Evolutionary conservation across 805 yeast species (phyloP).

Genomic region (Nakazawaea sp.): DNA sequence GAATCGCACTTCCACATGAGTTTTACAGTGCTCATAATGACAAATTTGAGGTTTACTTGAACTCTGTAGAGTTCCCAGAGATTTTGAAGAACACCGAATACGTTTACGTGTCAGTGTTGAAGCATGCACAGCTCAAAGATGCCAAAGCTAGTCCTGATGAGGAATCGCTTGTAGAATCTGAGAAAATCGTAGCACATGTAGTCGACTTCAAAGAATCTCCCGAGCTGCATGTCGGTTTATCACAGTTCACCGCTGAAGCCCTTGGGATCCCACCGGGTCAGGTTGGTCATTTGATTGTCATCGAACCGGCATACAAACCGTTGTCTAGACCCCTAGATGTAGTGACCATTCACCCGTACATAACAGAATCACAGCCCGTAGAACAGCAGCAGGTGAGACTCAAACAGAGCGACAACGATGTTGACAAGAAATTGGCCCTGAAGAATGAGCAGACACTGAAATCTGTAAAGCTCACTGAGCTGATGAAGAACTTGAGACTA

Average conservation of each 20-base stretch:
- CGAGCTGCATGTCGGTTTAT: conserved; percentile 40
- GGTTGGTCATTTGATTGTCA: conserved; percentile 46
- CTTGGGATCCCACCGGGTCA: conserved; percentile 38
- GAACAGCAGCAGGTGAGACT: not conserved
- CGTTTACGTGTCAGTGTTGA: conserved; percentile 44
- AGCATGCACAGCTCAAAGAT: too few relatives aligned
- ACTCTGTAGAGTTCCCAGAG: conserved; percentile 30
- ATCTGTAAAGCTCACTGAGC: conserved; percentile 15
- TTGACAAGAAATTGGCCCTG: conserved; percentile 17
- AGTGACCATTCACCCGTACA: conserved; percentile 48
- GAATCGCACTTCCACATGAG: conserved; percentile 49
- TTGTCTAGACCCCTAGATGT: conserved; percentile 26
- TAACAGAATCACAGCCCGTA: conserved; percentile 20
- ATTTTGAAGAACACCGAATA: conserved; percentile 32
- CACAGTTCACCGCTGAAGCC: conserved; percentile 47
- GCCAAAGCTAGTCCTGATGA: conserved; percentile 21
- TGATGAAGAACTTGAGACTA: conserved; percentile 12
- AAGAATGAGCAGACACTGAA: conserved; percentile 16
- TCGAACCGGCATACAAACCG: conserved; percentile 39
- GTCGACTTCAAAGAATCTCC: conserved; percentile 29
- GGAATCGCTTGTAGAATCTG: conserved; percentile 24
- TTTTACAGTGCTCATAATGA: conserved; percentile 20
- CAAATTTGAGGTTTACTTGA: conserved; percentile 36
- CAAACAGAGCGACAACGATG: conserved; percentile 16
- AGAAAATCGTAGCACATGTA: conserved; percentile 44